Conservation (phyloP, 2,329 filamentous ascomycete genomes). For the Phaeosphaeria sp. region DNA sequence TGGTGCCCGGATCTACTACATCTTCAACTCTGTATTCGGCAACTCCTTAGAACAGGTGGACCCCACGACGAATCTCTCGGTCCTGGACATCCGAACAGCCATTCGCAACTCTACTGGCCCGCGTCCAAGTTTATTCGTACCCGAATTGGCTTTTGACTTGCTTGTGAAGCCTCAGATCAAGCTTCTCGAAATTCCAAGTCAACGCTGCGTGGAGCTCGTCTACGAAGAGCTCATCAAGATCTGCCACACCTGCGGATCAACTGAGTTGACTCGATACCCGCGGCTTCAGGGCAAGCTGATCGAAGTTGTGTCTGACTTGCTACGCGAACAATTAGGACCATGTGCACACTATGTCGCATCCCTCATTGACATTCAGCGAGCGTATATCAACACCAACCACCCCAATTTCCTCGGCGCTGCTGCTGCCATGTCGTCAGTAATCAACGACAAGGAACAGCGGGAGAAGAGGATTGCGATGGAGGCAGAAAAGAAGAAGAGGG, state of each 20-base stretch:
- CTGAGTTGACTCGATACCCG: slow-evolving; percentile 89
- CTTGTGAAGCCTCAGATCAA: slow-evolving; percentile 99
- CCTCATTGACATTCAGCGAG: slow-evolving; percentile 93
- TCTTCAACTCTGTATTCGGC: slow-evolving; percentile 98
- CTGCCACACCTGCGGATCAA: slow-evolving; percentile 96
- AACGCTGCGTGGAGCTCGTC: slow-evolving; percentile 95
- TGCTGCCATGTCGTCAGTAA: slow-evolving; percentile 96
- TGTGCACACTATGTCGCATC: slow-evolving; percentile 93
- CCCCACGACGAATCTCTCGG: slow-evolving; percentile 91
- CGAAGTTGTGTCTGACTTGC: slow-evolving; percentile 93
- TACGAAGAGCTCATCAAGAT: slow-evolving; percentile 99
- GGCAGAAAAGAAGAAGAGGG: slow-evolving; percentile 85
- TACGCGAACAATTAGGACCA: slow-evolving; percentile 89
- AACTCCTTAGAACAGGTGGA: slow-evolving; percentile 96
- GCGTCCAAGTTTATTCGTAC: slow-evolving; percentile 93
- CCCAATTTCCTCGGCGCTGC: slow-evolving; percentile 97
- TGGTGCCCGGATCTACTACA: slow-evolving; percentile 95
- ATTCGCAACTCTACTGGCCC: slow-evolving; percentile 98
- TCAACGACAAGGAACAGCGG: slow-evolving; percentile 91
- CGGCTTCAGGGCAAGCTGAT: slow-evolving; percentile 95
- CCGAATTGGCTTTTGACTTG: slow-evolving; percentile 95
- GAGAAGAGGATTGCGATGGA: slow-evolving; percentile 82
- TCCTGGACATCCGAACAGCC: slow-evolving; percentile 92
- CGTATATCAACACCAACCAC: slow-evolving; percentile 99
- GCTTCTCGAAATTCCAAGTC: slow-evolving; percentile 89